Conservation (phyloP, 306 rosid species). For the Coriaria nepalensis region DNA sequence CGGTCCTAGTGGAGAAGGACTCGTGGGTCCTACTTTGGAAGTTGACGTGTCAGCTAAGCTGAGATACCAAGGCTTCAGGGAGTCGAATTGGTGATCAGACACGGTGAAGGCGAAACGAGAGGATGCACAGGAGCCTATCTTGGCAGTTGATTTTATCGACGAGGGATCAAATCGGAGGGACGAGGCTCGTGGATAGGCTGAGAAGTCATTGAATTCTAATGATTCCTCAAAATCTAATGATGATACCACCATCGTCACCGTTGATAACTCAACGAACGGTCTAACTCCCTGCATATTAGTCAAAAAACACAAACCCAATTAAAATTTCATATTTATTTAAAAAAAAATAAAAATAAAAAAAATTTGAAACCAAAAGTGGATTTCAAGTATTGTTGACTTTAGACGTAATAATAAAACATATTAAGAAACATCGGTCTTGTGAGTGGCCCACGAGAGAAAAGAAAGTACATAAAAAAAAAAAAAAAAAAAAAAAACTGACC, state of each 20-base stretch:
- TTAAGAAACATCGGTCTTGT: too few species aligned
- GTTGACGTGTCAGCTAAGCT: conserved; percentile 71
- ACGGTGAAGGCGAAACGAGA: conserved; percentile 97
- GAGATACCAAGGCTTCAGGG: conserved; percentile 93
- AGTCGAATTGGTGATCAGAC: conserved; percentile 65
- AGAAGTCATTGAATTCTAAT: conserved; percentile 49
- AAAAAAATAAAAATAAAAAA: too few species aligned
- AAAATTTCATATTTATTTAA: too few species aligned
- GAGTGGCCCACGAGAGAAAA: too few species aligned
- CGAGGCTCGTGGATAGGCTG: conserved; percentile 65
- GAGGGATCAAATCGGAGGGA: conserved; percentile 73
- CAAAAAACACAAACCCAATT: too few species aligned
- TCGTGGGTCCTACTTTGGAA: conserved; percentile 78
- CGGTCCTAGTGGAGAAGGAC: conserved; percentile 37
- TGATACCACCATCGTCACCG: conserved; percentile 49
- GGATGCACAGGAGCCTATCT: conserved; percentile 73
- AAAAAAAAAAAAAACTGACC: too few species aligned
- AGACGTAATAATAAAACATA: too few species aligned
- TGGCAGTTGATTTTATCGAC: conserved; percentile 42
- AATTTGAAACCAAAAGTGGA: too few species aligned
- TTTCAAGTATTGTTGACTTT: too few species aligned
- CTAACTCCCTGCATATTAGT: conserved; percentile 54
- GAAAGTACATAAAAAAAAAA: too few species aligned
- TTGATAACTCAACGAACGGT: conserved; percentile 72
- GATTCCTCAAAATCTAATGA: conserved; percentile 80